Percentiles rank a stretch among this genome's conserved stretches.
phyloP scores from a whole-genome alignment of 352 stramenopile species.

The Albugo laibachii region DNA sequence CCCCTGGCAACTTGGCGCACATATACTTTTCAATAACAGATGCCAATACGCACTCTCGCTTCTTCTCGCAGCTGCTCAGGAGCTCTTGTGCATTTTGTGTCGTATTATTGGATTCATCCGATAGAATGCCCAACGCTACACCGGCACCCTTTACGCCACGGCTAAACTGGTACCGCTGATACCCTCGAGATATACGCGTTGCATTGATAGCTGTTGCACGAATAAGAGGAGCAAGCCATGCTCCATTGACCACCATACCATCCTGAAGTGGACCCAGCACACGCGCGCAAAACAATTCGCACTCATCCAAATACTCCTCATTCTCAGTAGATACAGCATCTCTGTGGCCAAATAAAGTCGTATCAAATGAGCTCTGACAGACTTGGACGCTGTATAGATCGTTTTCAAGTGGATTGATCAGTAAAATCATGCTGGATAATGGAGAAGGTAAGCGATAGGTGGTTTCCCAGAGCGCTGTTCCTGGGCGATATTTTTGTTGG shows the following conservation, averaged over 20 bases:
- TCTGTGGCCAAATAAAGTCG: conserved; percentile 54
- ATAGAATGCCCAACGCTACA: conserved; percentile 19
- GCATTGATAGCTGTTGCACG: conserved; percentile 72
- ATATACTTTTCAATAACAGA: conserved; percentile 65
- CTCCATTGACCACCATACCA: conserved; percentile 65
- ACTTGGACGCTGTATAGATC: conserved; percentile 74
- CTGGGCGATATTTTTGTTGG: conserved; percentile 64
- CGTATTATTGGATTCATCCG: too few relatives aligned
- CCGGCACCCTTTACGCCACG: conserved; percentile 19
- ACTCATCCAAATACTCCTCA: conserved; percentile 54
- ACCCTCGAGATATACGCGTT: conserved; percentile 37
- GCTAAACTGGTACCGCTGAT: conserved; percentile 54
- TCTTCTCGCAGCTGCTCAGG: conserved; percentile 17
- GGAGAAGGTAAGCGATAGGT: conserved; percentile 54
- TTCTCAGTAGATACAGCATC: conserved; percentile 54
- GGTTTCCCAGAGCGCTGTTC: conserved; percentile 57
- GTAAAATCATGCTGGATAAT: conserved; percentile 52
- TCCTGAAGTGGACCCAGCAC: conserved; percentile 66
- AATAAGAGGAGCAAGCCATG: conserved; percentile 62
- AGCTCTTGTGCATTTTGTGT: too few relatives aligned
- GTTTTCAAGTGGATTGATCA: conserved; percentile 70
- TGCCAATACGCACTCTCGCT: conserved; percentile 45
- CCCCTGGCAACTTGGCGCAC: conserved; percentile 54
- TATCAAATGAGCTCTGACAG: conserved; percentile 24
- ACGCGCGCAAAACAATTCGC: conserved; percentile 59